Base-by-base conservation (phyloP, 2,329 filamentous ascomycete species). In the Phoma herbarum region DNA sequence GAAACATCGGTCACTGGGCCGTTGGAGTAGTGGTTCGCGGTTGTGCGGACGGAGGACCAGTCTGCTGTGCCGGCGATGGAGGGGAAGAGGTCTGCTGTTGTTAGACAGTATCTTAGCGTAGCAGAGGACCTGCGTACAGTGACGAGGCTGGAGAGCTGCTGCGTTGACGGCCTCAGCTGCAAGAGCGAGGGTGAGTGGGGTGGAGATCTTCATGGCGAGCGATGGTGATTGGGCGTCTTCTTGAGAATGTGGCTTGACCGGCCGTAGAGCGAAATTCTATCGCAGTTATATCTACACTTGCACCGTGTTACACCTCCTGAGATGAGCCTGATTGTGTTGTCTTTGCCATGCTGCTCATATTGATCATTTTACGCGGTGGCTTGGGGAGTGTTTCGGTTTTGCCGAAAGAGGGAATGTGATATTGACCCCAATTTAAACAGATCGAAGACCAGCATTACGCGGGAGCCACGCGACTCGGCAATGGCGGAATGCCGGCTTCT, bases 1-100 rank as follows among this genome's bases (percentile, higher is more conserved):
- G 62, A 62, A 16, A 77, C 71, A 42, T 78, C 75, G 22, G 61
- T 66, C 23, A 75, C 60, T 18, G 68, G 67, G 16, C 52, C 74
- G 44, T 73, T 72, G 52, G 60, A 64, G 35, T 75, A 65, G 60
- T 65, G 64, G 64, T 77, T 77, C 29, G 63, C 62, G 14, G 74
- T 76, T 49, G 64, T 66, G 43, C 74, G 72, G 47, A 77, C 71
- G 25, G 67, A 69, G 43, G 70, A 62, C 73, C 73, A 75, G 51
- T 74, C 66, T 14, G 59, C 42, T n/a, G 70, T 67, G 26, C 65
- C 66, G 28, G 60, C 59, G 18, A 73, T 39, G n/a, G 52, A 37
- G 8, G 45, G 45, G 41, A 56, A 56, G 39, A 43, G 28, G 46
- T 56, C 63, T 43, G 67, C 45, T 11, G 67, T 63, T 25, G 67